phyloP scores from a whole-genome alignment of 2,329 filamentous ascomycete species.

The Fusarium sp. region DNA sequence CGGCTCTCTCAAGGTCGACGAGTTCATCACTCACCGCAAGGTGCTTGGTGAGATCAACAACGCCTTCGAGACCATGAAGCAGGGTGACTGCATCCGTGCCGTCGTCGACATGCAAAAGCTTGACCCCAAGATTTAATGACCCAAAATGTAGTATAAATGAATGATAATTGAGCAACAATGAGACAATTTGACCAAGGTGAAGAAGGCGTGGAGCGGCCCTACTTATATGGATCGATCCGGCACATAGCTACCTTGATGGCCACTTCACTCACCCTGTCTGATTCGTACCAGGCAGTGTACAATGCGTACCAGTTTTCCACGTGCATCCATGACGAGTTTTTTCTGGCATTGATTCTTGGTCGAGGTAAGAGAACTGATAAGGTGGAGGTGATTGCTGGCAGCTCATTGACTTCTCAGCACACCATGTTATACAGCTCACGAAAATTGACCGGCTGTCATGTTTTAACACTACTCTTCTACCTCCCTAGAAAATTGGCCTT shows the following conservation, averaged over 20 bases:
- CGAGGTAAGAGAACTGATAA: neutral
- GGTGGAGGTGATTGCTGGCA: neutral
- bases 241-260: slow-evolving; percentile 35
- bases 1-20: slow-evolving; percentile 95
- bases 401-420: neutral
- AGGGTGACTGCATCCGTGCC: slow-evolving; percentile 95
- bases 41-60: slow-evolving; percentile 85
- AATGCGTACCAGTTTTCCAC: slow-evolving; percentile 16
- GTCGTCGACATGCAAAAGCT: slow-evolving; percentile 76
- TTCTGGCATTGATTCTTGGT: neutral
- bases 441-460: neutral
- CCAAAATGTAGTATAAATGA: slow-evolving; percentile 42
- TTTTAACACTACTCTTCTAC: neutral
- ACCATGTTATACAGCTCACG: neutral
- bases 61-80: slow-evolving; percentile 94
- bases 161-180: slow-evolving; percentile 38
- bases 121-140: slow-evolving; percentile 42
- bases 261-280: slow-evolving; percentile 1
- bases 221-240: slow-evolving; percentile 17
- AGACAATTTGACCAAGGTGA: slow-evolving; percentile 5
- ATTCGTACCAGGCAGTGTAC: slow-evolving; percentile 19
- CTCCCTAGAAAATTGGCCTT: neutral
- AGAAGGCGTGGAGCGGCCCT: slow-evolving; percentile 1
- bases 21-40: slow-evolving; percentile 98
- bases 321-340: neutral